Evolutionary conservation across 2,329 filamentous ascomycete genomes (phyloP).

Genomic region (Cercospora sp.): DNA sequence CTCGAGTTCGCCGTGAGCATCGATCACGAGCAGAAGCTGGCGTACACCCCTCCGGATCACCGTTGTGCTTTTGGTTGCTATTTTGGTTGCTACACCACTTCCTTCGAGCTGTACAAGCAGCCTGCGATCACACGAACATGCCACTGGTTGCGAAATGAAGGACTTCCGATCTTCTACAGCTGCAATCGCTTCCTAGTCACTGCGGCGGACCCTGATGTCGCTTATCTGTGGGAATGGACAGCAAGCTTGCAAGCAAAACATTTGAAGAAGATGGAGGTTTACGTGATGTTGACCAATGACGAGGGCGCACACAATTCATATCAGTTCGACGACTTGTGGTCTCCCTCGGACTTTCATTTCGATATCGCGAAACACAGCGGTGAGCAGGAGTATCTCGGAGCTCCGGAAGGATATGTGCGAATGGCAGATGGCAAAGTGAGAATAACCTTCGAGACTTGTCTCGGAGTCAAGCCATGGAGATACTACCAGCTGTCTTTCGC

Average conservation of each 20-base stretch:
- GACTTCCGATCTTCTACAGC: not conserved
- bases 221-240: not conserved
- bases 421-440: not conserved
- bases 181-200: not conserved
- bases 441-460: not conserved
- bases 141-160: not conserved
- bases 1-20: not conserved
- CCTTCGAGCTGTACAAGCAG: not conserved
- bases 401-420: not conserved
- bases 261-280: not conserved
- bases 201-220: not conserved
- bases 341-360: not conserved
- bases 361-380: not conserved
- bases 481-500: not conserved
- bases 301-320: not conserved
- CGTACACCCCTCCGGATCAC: not conserved
- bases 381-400: not conserved
- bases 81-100: not conserved
- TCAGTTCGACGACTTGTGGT: not conserved
- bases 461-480: not conserved
- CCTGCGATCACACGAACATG: not conserved
- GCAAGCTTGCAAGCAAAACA: not conserved
- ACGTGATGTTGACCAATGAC: not conserved
- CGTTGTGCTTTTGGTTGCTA: too few species aligned
- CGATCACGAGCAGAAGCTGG: not conserved